Percentiles rank a stretch among this genome's conserved stretches.
phyloP scores from a whole-genome alignment of 1,139 yeast species.

The Geotrichum phurueaensis region DNA sequence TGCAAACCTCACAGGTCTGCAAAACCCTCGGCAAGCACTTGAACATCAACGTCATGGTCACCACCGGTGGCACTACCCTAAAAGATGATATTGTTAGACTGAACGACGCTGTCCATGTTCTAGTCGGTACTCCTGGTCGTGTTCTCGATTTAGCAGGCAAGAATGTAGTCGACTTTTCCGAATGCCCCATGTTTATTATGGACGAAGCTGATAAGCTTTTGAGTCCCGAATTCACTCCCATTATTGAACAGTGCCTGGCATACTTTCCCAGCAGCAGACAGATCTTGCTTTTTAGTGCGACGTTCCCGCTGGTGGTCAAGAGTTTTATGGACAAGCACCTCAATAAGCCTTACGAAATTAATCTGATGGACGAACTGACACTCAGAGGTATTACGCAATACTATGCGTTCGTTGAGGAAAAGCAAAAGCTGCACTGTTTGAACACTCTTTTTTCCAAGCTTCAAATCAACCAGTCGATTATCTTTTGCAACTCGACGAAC shows the following conservation, averaged over 20 bases:
- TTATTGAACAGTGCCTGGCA: constrained; percentile 79
- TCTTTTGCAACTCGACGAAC: constrained; percentile 92
- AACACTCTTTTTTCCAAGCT: constrained; percentile 90
- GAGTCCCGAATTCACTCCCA: constrained; percentile 80
- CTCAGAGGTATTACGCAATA: constrained; percentile 94
- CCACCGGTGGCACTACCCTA: constrained; percentile 96
- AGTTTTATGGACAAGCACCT: constrained; percentile 88
- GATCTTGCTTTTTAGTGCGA: constrained; percentile 85
- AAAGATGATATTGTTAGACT: constrained; percentile 92
- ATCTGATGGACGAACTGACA: constrained; percentile 95
- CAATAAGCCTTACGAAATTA: constrained; percentile 89
- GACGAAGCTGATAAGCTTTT: constrained; percentile 98
- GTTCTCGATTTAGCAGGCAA: constrained; percentile 90
- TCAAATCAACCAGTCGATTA: constrained; percentile 92
- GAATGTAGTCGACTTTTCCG: constrained; percentile 77
- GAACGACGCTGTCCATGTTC: constrained; percentile 82
- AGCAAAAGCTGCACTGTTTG: constrained; percentile 89
- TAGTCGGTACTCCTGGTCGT: constrained; percentile 96
- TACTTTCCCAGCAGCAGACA: constrained; percentile 80
- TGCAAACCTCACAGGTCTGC: constrained; percentile 95
- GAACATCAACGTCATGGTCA: constrained; percentile 91
- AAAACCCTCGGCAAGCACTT: constrained; percentile 95
- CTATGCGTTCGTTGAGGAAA: constrained; percentile 96
- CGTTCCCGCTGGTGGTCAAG: constrained; percentile 92
- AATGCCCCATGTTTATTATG: constrained; percentile 88